Evolutionary conservation across 768 basidiomycete species (phyloP), one percentile per base, ranked within the genome.

Genomic region (Tricholoma terreum): DNA sequence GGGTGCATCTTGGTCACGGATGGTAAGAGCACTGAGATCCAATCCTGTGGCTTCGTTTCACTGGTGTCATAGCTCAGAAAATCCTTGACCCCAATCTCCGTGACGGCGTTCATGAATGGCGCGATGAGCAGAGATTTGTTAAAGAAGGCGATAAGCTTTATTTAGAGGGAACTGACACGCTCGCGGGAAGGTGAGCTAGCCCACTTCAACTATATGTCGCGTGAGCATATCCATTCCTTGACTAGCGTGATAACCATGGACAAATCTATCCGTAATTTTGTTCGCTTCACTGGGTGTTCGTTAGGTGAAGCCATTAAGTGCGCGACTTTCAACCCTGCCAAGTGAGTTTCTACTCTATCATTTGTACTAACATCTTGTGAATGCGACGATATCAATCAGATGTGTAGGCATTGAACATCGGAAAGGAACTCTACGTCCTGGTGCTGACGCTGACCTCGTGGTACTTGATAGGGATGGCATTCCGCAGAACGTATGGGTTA

Each of bases 1-100:
- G 90, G 92, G 2, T 94, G 92, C 65, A 85, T 96, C 34, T 78
- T 96, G 50, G 87, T 95, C 58, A 94, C 94, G 0, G 94, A 96
- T 72, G 92, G 92, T 94, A 65, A 58, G 76, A 15, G 15, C n/a
- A n/a, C n/a, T n/a, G n/a, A n/a, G n/a, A n/a, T n/a, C n/a, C n/a
- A 11, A 43, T 48, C 17, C 42, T 34, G 27, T 17, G 8, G 4
- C 15, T 49, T 49, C 27, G 12, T n/a, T 30, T 49, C 27, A 31
- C 9, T n/a, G 7, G 30, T 31, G 21, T 14, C 52, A 49, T 68
- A 92, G 91, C 91, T 8, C 88, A 91, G 85, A 87, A 87, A 65
- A 85, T 92, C 56, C 77, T 96, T 36, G 93, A 96, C 70, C 94
- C 92, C 8, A 78, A 88, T 63, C 80, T 94, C 17, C 78, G 81